Percentiles rank a stretch among this genome's conserved stretches.
phyloP scores from a whole-genome alignment of 208 protist species.

The Leishmania lainsoni region DNA sequence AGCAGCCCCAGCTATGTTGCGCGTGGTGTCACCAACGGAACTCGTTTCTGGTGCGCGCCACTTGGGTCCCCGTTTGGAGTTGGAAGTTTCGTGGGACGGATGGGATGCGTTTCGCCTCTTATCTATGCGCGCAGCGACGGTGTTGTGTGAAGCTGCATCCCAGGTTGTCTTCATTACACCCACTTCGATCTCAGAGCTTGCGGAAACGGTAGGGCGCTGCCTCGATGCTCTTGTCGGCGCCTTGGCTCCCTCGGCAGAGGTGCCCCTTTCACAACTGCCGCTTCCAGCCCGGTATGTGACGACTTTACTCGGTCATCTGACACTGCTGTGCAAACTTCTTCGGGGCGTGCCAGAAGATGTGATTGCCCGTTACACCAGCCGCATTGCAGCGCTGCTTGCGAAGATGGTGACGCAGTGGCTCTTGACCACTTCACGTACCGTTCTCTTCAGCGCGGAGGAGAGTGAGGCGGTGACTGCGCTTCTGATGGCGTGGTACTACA shows the following conservation, averaged over 20 bases:
- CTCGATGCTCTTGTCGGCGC: conserved; percentile 30
- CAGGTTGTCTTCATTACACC: conserved; percentile 6
- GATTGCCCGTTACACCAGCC: conserved; percentile 12
- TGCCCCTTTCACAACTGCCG: conserved; percentile 16
- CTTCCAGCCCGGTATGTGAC: conserved; percentile 27
- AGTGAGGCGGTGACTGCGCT: conserved; percentile 45
- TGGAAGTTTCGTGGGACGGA: conserved; percentile 26
- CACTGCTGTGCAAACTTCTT: conserved; percentile 30
- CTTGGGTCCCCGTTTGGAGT: conserved; percentile 7
- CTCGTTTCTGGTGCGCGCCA: neutral
- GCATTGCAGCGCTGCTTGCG: conserved; percentile 16
- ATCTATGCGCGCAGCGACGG: conserved; percentile 65
- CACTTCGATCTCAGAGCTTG: conserved; percentile 32
- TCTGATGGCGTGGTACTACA: conserved; percentile 62
- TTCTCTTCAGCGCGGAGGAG: conserved; percentile 21
- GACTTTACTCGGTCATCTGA: conserved; percentile 27
- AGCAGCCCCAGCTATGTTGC: neutral
- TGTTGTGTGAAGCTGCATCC: conserved; percentile 31
- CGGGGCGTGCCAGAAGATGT: conserved; percentile 21
- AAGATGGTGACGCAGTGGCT: conserved; percentile 29
- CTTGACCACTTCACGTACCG: conserved; percentile 18
- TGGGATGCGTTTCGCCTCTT: conserved; percentile 86
- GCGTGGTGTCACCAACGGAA: conserved; percentile 5
- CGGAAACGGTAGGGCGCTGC: conserved; percentile 42
- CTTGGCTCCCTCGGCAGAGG: conserved; percentile 18